Evolutionary conservation across 441 rosid genomes (phyloP).

Genomic region (Erodium texanum): DNA sequence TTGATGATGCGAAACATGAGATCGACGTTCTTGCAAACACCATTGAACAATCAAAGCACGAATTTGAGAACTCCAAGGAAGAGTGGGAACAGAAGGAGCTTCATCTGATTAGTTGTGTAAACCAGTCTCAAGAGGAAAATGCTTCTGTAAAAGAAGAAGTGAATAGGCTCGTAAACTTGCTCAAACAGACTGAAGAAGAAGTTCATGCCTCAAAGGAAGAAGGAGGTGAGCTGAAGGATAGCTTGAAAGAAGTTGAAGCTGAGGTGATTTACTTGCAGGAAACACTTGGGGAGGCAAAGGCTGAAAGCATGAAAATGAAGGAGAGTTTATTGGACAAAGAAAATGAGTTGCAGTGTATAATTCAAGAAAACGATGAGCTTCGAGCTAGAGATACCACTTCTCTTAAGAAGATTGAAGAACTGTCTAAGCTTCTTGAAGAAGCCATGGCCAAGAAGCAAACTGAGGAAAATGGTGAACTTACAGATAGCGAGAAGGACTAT

Average conservation of each 20-base stretch:
- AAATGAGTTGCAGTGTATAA: conserved; percentile 49
- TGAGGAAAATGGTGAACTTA: conserved; percentile 64
- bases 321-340: conserved; percentile 64
- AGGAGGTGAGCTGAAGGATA: conserved; percentile 54
- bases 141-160: conserved; percentile 42
- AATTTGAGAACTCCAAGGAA: conserved; percentile 35
- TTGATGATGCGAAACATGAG: conserved; percentile 55
- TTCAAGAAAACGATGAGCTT: conserved; percentile 58
- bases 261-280: conserved; percentile 62
- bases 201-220: conserved; percentile 47
- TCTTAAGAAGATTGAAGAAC: conserved; percentile 51
- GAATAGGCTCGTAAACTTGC: conserved; percentile 45
- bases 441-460: conserved; percentile 43
- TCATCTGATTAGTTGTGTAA: conserved; percentile 36
- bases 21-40: conserved; percentile 35
- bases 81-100: conserved; percentile 68
- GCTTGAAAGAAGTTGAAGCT: conserved; percentile 57
- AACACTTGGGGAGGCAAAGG: conserved; percentile 48
- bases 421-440: conserved; percentile 75
- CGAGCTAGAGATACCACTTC: conserved; percentile 48
- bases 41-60: conserved; percentile 40
- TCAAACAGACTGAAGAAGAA: conserved; percentile 52
- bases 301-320: conserved; percentile 57
- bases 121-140: conserved; percentile 51
- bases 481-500: conserved; percentile 83